A percentile compares a stretch with the other conserved stretches of the same genome.
Evolutionary conservation across 2,329 filamentous ascomycete genomes (phyloP).

Genomic region (Botrytis pseudocinerea): DNA sequence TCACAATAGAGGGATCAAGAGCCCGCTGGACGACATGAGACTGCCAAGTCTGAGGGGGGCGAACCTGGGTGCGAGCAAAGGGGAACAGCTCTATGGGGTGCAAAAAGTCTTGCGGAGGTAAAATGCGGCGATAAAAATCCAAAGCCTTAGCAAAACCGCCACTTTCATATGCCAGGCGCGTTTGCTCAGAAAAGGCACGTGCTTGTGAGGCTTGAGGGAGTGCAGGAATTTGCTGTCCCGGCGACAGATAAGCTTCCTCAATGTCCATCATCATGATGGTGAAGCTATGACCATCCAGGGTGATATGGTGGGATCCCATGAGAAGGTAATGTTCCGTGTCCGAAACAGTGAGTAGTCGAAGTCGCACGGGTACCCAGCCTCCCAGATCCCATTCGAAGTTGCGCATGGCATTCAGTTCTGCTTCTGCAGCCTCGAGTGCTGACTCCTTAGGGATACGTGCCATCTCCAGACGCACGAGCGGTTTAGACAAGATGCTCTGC

Average conservation of each 20-base stretch:
- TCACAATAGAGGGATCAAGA: no score
- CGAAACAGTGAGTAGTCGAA: constrained; percentile 41
- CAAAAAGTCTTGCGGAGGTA: no score
- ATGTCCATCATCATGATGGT: constrained; percentile 43
- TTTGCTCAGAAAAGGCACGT: no score
- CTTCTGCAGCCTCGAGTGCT: not conserved
- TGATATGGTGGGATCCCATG: constrained; percentile 51
- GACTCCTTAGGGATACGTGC: not conserved
- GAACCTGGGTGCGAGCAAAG: no score
- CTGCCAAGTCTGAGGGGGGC: no score
- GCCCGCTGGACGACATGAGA: no score
- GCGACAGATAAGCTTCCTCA: constrained; percentile 30
- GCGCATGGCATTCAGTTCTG: not conserved
- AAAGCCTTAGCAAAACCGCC: no score
- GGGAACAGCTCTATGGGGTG: no score
- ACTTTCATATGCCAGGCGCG: no score
- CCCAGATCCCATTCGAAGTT: constrained; percentile 2
- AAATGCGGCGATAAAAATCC: no score
- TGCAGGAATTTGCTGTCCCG: no score
- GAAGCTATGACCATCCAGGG: constrained; percentile 51
- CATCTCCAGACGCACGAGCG: constrained; percentile 13
- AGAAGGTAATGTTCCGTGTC: constrained; percentile 46
- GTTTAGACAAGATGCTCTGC: constrained; percentile 37
- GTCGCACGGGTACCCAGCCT: constrained; percentile 22
- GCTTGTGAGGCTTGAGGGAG: no score